Conservation (phyloP, 2,329 filamentous ascomycete genomes). For the Stachybotrys chartarum region DNA sequence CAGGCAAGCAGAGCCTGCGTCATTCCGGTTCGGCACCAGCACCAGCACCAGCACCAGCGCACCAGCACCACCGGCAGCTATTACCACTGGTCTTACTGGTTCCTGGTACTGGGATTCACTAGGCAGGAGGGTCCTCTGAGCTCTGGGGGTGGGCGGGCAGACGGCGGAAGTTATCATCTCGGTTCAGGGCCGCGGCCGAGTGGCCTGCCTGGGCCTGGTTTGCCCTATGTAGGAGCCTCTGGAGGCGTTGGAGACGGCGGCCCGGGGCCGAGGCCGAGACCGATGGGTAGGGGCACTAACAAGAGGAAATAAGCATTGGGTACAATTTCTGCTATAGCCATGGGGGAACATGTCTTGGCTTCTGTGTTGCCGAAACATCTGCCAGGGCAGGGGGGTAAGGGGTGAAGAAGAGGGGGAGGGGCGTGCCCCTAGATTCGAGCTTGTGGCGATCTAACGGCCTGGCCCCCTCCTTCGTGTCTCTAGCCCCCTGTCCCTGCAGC, state of each 20-base stretch:
- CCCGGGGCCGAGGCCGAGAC: neutral
- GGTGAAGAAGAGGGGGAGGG: neutral
- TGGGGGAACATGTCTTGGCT: neutral
- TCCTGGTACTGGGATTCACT: too few species aligned
- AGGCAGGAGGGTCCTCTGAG: neutral
- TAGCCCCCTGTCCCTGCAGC: too few species aligned
- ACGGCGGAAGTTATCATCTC: neutral
- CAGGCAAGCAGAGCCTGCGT: too few species aligned
- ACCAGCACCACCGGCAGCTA: too few species aligned
- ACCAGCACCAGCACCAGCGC: too few species aligned
- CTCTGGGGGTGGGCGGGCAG: neutral
- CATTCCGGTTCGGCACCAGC: too few species aligned
- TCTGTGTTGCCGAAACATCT: neutral
- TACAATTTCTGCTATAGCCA: too few species aligned
- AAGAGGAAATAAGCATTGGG: too few species aligned
- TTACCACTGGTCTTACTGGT: too few species aligned
- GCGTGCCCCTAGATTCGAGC: too few species aligned
- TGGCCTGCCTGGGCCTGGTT: neutral
- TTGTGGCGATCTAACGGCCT: neutral
- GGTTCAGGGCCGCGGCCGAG: neutral
- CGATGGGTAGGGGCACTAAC: neutral
- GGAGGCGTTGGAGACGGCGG: neutral
- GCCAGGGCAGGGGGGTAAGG: neutral
- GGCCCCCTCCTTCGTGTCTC: too few species aligned
- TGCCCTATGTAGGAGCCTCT: neutral